A percentile compares a stretch with the other conserved stretches of the same genome.
These are phyloP conservation scores for Yamadazyma sp. DNA, from an alignment of 805 yeast species.

Conservation along the genomic window DNA sequence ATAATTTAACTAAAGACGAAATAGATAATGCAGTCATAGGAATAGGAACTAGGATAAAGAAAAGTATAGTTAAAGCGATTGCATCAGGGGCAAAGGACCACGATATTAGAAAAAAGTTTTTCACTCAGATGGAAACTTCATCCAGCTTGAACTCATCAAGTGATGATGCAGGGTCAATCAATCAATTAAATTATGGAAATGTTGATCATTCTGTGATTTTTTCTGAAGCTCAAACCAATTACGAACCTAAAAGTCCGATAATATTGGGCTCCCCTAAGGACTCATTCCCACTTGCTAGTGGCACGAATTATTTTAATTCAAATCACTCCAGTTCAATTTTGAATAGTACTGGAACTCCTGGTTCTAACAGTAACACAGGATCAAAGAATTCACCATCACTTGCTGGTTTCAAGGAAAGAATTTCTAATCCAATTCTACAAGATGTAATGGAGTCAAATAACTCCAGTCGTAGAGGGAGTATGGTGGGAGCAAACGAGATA, in stretches of 20 bases:
- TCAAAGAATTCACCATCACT: slow-evolving; percentile 5
- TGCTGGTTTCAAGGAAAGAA: slow-evolving; percentile 29
- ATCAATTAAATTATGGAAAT: not conserved
- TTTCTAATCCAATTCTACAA: slow-evolving; percentile 23
- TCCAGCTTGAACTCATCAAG: slow-evolving; percentile 23
- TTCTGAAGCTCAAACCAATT: slow-evolving; percentile 22
- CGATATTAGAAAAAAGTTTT: slow-evolving; percentile 20
- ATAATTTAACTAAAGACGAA: slow-evolving; percentile 63
- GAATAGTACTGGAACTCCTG: too few relatives aligned
- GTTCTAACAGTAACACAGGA: too few relatives aligned
- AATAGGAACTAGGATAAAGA: slow-evolving; percentile 63
- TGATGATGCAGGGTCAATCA: slow-evolving; percentile 22
- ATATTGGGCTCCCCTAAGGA: too few relatives aligned
- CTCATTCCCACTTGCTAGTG: too few relatives aligned
- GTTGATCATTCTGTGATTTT: slow-evolving; percentile 28
- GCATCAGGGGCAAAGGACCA: slow-evolving; percentile 24
- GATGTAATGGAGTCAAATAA: slow-evolving; percentile 31
- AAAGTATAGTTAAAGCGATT: slow-evolving; percentile 45
- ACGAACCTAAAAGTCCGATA: too few relatives aligned
- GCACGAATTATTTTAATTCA: too few relatives aligned
- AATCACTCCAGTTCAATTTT: too few relatives aligned
- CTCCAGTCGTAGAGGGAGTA: slow-evolving; percentile 29
- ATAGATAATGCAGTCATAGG: slow-evolving; percentile 78
- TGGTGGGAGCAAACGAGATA: slow-evolving; percentile 38
- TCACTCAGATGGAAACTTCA: slow-evolving; percentile 22